Conservation (phyloP, 2,329 filamentous ascomycete genomes). For the Akanthomyces uredinophilus region DNA sequence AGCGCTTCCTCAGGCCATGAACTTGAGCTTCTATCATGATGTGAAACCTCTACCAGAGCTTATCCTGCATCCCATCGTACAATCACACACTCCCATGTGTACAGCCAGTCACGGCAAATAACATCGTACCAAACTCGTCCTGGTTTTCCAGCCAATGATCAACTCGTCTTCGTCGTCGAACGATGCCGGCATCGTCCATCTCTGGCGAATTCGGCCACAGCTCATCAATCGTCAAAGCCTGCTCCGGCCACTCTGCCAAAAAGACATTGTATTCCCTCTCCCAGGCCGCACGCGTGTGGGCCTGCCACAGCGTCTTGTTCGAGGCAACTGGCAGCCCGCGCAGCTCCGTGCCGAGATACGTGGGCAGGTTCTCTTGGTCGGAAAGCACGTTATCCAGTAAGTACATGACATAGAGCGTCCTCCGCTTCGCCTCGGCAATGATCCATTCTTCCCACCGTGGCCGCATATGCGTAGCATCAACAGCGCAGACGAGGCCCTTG, state of each 20-base stretch:
- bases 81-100: slow-evolving; percentile 31
- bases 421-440: slow-evolving; percentile 45
- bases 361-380: slow-evolving; percentile 37
- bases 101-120: slow-evolving; percentile 43
- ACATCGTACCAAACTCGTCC: slow-evolving; percentile 50
- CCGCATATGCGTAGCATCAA: slow-evolving; percentile 33
- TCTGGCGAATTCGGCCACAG: slow-evolving; percentile 40
- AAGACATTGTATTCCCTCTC: slow-evolving; percentile 37
- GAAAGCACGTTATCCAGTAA: slow-evolving; percentile 47
- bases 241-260: slow-evolving; percentile 37
- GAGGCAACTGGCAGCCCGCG: slow-evolving; percentile 37
- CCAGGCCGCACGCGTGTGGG: slow-evolving; percentile 34
- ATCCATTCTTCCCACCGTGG: slow-evolving; percentile 52
- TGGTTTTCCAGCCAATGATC: slow-evolving; percentile 45
- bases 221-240: slow-evolving; percentile 42
- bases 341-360: slow-evolving; percentile 46
- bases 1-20: too few relatives aligned
- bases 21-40: too few relatives aligned
- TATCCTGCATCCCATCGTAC: too few relatives aligned
- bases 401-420: slow-evolving; percentile 48
- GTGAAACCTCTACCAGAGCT: too few relatives aligned
- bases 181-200: slow-evolving; percentile 26
- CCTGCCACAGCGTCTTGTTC: slow-evolving; percentile 39
- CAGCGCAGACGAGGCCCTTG: slow-evolving; percentile 38
- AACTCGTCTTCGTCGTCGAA: slow-evolving; percentile 32